Evolutionary conservation across 495 filamentous ascomycete species (phyloP), one percentile per base, ranked within the genome.

Genomic region (Penicillium angulare): DNA sequence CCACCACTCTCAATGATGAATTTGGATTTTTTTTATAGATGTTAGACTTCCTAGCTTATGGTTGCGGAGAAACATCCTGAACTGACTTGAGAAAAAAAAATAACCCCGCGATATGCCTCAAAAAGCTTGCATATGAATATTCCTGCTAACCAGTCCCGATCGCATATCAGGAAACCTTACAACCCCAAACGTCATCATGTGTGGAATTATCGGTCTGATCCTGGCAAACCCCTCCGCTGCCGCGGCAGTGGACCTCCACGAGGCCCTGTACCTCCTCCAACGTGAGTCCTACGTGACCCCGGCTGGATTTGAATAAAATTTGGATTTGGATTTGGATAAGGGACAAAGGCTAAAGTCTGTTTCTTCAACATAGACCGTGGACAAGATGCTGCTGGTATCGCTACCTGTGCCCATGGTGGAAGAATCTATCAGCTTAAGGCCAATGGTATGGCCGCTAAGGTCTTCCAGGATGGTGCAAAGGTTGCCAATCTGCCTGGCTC

Each of bases 321-420:
- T n/a, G 27, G 27, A 12, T 31, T 31, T 7, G 13, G 31, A 41
- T 43, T 15, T 23, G 39, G 18, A 35, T 18, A 21, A 12, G 45
- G 23, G 45, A 45, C 42, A 32, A 35, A 43, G 16, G 29, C 52
- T 64, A 56, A 64, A 54, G 23, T 27, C 46, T 47, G 36, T 12
- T 50, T n/a, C 41, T 57, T 42, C 47, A 29, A 52, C 34, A 49
- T 50, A 75, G 72, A 79, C 61, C 68, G 91, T 60, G 89, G 91
- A 46, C 90, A 96, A 65, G 92, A 96, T 86, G 92, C 92, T 20
- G 91, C 87, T 42, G 92, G 92, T 43, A 92, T 95, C 36, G 71
- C 76, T 24, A 91, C 86, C 18, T 95, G 89, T 60, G 85, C 81
- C 5, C 66, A 79, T 0, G 87, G 89, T 12, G 90, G 92, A 52